Conservation (phyloP, 106 monocot species). For the Triglochin maritima region DNA sequence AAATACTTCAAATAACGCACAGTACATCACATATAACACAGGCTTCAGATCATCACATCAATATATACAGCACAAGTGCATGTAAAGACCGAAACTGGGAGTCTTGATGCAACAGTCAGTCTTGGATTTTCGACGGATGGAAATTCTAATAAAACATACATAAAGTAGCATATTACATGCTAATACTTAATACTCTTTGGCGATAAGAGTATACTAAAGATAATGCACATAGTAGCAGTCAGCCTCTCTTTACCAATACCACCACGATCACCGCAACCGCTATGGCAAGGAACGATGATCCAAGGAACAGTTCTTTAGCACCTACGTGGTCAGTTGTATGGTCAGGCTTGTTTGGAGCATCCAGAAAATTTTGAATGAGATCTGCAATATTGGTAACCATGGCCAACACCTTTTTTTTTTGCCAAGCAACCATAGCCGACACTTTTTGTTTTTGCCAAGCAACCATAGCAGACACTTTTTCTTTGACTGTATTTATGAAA, state of each 20-base stretch:
- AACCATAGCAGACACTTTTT: slow-evolving; percentile 24
- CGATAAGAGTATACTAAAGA: no score
- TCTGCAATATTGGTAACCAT: slow-evolving; percentile 30
- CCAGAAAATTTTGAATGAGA: slow-evolving; percentile 38
- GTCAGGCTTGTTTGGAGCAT: not conserved
- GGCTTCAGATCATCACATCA: no score
- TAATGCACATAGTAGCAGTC: not conserved
- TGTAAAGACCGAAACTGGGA: no score
- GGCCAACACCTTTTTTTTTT: slow-evolving; percentile 25
- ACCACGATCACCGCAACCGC: slow-evolving; percentile 49
- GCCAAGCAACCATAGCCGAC: slow-evolving; percentile 15
- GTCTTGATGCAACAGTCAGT: no score
- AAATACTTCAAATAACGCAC: no score
- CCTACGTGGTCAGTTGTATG: not conserved
- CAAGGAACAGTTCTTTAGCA: not conserved
- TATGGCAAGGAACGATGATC: slow-evolving; percentile 40
- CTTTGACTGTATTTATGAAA: slow-evolving; percentile 26
- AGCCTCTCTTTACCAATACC: slow-evolving; percentile 49
- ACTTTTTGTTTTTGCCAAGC: no score
- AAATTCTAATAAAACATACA: no score
- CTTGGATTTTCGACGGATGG: no score
- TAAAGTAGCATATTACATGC: no score
- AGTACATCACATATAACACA: no score
- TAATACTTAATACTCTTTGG: no score
- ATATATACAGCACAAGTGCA: no score